Base-by-base conservation (phyloP, 2,329 filamentous ascomycete species). In the Talaromyces sp. region DNA sequence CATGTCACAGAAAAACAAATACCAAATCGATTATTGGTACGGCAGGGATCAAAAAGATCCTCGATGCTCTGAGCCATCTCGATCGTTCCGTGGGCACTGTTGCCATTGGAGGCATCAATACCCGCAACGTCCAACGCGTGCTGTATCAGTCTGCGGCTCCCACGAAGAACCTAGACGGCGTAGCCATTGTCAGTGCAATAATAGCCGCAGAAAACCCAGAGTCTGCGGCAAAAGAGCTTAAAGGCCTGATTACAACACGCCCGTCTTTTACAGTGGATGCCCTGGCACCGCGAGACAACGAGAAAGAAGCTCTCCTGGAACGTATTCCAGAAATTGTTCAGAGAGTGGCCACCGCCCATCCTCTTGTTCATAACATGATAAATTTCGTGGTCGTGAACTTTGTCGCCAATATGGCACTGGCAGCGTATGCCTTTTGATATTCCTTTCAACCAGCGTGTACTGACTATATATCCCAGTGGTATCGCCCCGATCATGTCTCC, bases 361-460 rank as follows among this genome's bases (percentile, higher is more conserved):
- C 93, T 0, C 82, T 98, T 25, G 90, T 89, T 57, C 93, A 98
- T 77, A 97, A 96, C 77, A 98, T 98, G 91, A 98, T 95, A 58
- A 98, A 98, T 73, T 82, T 93, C 58, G 93, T 98, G 0, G 93
- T 97, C 25, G 92, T 96, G 71, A 96, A 97, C 77, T 90, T 98
- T 70, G 91, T 93, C 17, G 93, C 95, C 58, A 97, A 96, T 71
- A 88, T 97, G 3, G 92, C 91, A 44, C 83, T 97, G 17, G 86
- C 89, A 36, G 83, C 96, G 78, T 80, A 66, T 70, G 73, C 28
- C 25, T 56, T 36, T 15, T 19, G 15, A 5, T 17, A 19, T 11
- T 30, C n/a, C 17, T 6, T 53, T 8, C 22, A 19, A 42, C 6
- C 44, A n/a, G 2, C 27, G 17, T 28, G 4, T 44, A 19, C 65